A percentile compares a stretch with the other conserved stretches of the same genome.
Conservation (phyloP, 164 flowering plant genomes). For the Stephania japonica region DNA sequence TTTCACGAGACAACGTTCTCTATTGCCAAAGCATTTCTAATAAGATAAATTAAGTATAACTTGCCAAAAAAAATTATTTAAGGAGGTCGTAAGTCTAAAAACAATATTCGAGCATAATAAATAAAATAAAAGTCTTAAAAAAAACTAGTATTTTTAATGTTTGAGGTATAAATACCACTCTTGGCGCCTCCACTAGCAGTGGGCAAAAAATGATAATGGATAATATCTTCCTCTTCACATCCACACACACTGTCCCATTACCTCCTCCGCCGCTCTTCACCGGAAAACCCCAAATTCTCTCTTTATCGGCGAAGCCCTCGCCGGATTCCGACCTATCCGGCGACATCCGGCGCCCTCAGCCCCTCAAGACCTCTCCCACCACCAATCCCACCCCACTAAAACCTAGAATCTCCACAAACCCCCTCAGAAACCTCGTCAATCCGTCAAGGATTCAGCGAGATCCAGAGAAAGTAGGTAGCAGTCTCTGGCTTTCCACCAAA, state of each 20-base stretch:
- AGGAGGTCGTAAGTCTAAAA: too few relatives aligned
- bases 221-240: conserved; percentile 20
- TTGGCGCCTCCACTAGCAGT: neutral
- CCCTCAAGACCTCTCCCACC: conserved; percentile 16
- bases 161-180: too few relatives aligned
- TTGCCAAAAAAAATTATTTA: too few relatives aligned
- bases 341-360: conserved; percentile 30
- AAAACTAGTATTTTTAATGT: too few relatives aligned
- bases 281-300: conserved; percentile 20
- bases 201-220: conserved; percentile 21
- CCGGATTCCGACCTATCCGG: conserved; percentile 15
- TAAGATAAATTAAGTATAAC: too few relatives aligned
- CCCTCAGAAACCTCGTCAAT: conserved; percentile 30
- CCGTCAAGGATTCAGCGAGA: conserved; percentile 14
- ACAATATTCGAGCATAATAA: too few relatives aligned
- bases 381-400: conserved; percentile 11
- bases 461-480: conserved; percentile 29
- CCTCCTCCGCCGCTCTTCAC: conserved; percentile 19
- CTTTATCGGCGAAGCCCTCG: conserved; percentile 24
- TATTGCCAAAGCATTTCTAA: too few relatives aligned
- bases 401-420: conserved; percentile 29
- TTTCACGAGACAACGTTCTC: too few relatives aligned
- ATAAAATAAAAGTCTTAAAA: too few relatives aligned
- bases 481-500: conserved; percentile 61
- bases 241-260: conserved; percentile 17